Base-by-base conservation (phyloP, 345 rosid species). In the Hypericum perforatum region DNA sequence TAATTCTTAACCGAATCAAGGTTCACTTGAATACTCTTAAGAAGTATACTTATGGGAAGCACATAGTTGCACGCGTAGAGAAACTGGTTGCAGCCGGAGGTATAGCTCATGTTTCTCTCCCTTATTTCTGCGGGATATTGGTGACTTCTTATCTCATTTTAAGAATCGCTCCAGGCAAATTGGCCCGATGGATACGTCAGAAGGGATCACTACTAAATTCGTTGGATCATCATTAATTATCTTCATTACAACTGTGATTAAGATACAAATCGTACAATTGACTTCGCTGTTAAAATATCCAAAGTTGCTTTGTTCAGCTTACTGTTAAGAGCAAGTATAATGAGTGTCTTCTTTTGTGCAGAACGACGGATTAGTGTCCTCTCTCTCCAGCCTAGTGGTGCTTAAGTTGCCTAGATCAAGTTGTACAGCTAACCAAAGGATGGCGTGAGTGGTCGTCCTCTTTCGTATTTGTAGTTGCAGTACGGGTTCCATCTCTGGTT, bases 61-160 rank as follows among this genome's bases (percentile, higher is more conserved):
- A 91, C 59, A 85, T 91, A 37, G 97, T 90, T 73, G 96, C 91
- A 0, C 96, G 97, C 61, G 94, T 84, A 44, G 97, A 90, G 80
- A 86, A 90, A 62, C 94, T 90, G 12, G 97, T 90, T 54, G 87
- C 91, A n/a, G 94, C 97, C 36, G 97, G 97, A 68, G 97, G 97
- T 90, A 80, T 22, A 22, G 32, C 32, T 22, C 32, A 22, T 22
- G 32, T 22, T 22, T 22, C 32, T 22, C 32, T 22, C 53, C 53
- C 39, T 41, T 49, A 38, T 36, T 48, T n/a, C 22, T 53, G 36
- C 3, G 39, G 8, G 9, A 39, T 10, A 32, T 46, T 12, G 14
- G 22, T 10, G 50, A 7, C 4, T 14, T 46, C 22, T 0, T 13
- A 12, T 9, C 3, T 5, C 8, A 16, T n/a, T 45, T 22, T 22